Conservation (phyloP, 2,329 filamentous ascomycete genomes). For the Exophiala spinifera region DNA sequence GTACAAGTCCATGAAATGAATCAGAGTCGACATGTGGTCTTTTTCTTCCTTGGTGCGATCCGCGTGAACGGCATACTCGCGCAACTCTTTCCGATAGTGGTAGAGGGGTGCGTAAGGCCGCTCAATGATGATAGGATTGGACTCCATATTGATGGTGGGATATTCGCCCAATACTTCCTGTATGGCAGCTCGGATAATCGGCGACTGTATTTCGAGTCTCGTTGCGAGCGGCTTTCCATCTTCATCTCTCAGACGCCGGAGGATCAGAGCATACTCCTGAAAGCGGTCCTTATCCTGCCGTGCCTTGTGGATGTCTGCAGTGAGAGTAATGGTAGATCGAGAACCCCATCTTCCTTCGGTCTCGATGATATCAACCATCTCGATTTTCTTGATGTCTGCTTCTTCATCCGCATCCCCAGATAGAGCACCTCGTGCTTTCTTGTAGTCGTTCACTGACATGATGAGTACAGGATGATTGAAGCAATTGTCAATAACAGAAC, state of each 20-base stretch:
- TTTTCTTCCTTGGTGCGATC: not conserved
- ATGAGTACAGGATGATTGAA: no score
- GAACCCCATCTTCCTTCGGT: not conserved
- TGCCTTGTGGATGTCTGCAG: not conserved
- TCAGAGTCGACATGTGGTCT: no score
- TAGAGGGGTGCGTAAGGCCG: conserved; percentile 8
- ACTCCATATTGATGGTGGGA: conserved; percentile 2
- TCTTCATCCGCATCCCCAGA: not conserved
- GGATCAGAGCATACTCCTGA: not conserved
- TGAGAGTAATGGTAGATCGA: not conserved
- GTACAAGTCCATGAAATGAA: not conserved
- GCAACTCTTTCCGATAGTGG: conserved; percentile 4
- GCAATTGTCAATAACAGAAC: no score
- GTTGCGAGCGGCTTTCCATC: not conserved
- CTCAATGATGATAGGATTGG: conserved; percentile 7
- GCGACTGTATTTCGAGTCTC: conserved; percentile 1
- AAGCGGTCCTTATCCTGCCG: not conserved
- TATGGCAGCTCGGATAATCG: conserved; percentile 1
- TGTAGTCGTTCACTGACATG: no score
- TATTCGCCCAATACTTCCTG: conserved; percentile 1
- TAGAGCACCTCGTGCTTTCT: not conserved
- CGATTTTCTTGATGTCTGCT: not conserved
- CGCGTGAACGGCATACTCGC: no score
- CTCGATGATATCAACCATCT: not conserved
- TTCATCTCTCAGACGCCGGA: not conserved